Evolutionary conservation across 495 filamentous ascomycete genomes (phyloP).

Genomic region (Penicillium diatomitis): DNA sequence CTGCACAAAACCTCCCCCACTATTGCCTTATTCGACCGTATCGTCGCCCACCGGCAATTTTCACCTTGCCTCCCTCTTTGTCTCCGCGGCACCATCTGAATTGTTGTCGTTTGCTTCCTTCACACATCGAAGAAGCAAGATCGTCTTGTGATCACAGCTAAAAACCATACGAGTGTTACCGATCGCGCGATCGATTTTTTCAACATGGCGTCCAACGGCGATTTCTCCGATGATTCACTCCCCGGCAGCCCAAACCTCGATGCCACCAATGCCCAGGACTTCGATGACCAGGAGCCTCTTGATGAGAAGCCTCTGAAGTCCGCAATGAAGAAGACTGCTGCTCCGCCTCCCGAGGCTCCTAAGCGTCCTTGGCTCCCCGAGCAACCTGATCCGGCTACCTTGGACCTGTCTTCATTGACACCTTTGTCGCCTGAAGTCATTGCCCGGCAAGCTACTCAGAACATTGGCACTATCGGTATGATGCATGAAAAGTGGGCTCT

Average conservation of each 20-base stretch:
- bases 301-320: constrained; percentile 53
- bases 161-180: constrained; percentile 2
- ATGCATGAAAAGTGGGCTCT: constrained; percentile 65
- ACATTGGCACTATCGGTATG: constrained; percentile 91
- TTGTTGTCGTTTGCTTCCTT: constrained; percentile 4
- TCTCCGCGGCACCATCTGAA: constrained; percentile 8
- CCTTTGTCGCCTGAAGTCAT: constrained; percentile 95
- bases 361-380: constrained; percentile 61
- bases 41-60: constrained; percentile 39
- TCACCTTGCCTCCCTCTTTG: constrained; percentile 21
- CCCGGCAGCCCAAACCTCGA: constrained; percentile 51
- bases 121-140: too few relatives aligned
- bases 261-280: constrained; percentile 42
- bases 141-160: not conserved
- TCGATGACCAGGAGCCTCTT: constrained; percentile 44
- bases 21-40: constrained; percentile 30
- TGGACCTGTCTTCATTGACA: constrained; percentile 68
- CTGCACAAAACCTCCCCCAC: constrained; percentile 34
- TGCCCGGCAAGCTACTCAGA: constrained; percentile 93
- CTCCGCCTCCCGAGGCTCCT: constrained; percentile 34
- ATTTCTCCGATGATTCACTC: constrained; percentile 51
- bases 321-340: constrained; percentile 53
- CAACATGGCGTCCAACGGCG: constrained; percentile 58
- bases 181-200: constrained; percentile 14
- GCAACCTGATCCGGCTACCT: constrained; percentile 78